Evolutionary conservation across 1,284 basidiomycete genomes (phyloP).

Genomic region (Trametes polyzona): DNA sequence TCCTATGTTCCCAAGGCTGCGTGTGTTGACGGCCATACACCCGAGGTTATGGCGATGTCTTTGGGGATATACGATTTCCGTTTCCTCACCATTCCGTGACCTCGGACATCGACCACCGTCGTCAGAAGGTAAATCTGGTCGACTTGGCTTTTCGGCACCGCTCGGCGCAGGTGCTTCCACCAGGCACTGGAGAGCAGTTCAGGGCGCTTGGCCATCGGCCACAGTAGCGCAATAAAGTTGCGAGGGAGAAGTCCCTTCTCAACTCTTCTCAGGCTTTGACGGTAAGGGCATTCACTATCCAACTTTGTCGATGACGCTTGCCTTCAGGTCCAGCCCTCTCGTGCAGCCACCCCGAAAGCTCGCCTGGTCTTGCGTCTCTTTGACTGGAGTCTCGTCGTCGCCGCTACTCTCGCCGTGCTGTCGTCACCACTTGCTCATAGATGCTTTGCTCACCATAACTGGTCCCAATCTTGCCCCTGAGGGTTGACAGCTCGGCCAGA

Average conservation of each 20-base stretch:
- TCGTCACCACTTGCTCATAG: not conserved
- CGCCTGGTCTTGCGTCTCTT: not conserved
- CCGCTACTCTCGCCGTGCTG: not conserved
- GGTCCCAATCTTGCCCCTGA: not conserved
- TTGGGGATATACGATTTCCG: not conserved
- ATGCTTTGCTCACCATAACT: not conserved
- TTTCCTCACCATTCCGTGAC: not conserved
- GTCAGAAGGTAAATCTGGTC: not conserved
- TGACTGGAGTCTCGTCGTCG: not conserved
- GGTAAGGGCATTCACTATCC: not conserved
- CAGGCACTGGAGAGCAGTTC: not conserved
- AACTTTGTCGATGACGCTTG: slow-evolving; percentile 6
- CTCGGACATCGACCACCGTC: not conserved
- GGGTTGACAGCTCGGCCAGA: not conserved
- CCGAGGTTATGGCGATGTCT: not conserved
- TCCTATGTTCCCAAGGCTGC: not conserved
- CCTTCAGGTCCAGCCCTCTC: not conserved
- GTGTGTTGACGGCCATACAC: not conserved
- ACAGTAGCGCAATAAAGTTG: slow-evolving; percentile 1
- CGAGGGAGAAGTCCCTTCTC: not conserved
- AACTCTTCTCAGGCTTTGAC: not conserved
- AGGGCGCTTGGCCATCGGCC: not conserved
- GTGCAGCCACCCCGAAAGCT: not conserved
- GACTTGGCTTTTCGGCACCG: not conserved
- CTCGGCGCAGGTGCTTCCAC: not conserved